A percentile compares a stretch with the other conserved stretches of the same genome.
phyloP scores from a whole-genome alignment of 805 yeast genomes.

The Metschnikowia lochheadii region DNA sequence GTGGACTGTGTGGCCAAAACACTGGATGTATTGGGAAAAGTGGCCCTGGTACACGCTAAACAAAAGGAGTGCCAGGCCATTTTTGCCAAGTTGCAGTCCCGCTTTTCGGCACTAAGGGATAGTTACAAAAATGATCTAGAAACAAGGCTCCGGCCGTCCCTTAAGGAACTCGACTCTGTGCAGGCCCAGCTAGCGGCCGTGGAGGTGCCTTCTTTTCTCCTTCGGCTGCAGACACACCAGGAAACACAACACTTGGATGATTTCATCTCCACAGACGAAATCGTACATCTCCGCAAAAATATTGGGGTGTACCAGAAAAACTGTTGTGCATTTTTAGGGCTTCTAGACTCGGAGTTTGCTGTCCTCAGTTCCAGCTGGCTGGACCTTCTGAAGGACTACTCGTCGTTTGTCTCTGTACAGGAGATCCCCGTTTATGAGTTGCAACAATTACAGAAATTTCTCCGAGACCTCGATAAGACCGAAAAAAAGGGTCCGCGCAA shows the following conservation, averaged over 20 bases:
- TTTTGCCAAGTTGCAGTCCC: slow-evolving; percentile 15
- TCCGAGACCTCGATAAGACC: neutral
- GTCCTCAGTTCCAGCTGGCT: slow-evolving; percentile 1
- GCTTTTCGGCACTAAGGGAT: slow-evolving; percentile 4
- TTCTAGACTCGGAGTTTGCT: slow-evolving; percentile 1
- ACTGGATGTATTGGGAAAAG: slow-evolving; percentile 13
- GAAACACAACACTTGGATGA: slow-evolving; percentile 19
- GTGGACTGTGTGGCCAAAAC: slow-evolving; percentile 21
- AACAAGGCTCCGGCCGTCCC: slow-evolving; percentile 20
- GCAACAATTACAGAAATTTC: neutral
- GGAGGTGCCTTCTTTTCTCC: slow-evolving; percentile 26
- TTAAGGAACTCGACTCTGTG: slow-evolving; percentile 23
- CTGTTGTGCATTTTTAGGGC: slow-evolving; percentile 6
- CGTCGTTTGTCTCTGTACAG: neutral
- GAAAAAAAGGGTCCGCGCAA: neutral
- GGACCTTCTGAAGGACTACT: neutral
- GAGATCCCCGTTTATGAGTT: slow-evolving; percentile 1
- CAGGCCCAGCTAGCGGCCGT: slow-evolving; percentile 23
- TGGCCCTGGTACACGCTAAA: slow-evolving; percentile 16
- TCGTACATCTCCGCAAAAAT: slow-evolving; percentile 23
- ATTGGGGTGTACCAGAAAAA: slow-evolving; percentile 27
- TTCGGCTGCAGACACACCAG: slow-evolving; percentile 7
- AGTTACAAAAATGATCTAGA: slow-evolving; percentile 10
- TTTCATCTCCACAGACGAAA: slow-evolving; percentile 34
- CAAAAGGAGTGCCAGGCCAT: slow-evolving; percentile 13